Base-by-base conservation (phyloP, 768 basidiomycete species). In the Hericium erinaceus region DNA sequence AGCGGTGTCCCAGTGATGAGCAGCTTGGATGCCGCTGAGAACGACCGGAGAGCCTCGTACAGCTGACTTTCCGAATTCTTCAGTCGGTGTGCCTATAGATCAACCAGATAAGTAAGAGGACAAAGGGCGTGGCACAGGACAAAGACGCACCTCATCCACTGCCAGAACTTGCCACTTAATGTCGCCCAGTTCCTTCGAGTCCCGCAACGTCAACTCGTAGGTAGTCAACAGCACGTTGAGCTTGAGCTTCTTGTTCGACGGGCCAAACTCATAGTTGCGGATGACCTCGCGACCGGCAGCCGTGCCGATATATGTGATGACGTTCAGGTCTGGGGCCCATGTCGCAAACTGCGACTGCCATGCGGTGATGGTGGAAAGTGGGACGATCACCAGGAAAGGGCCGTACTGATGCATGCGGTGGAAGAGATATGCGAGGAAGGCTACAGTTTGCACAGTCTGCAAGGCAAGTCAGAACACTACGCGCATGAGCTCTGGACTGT, bases 41-140 rank as follows among this genome's bases (percentile, higher is more conserved):
- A 99, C 61, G 89, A 82, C 66, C 83, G 79, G 56, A 99, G 77
- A 4, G 95, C 95, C 68, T 98, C 93, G 71, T 98, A 98, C 55
- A 99, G 71, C 74, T 98, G 95, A 64, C 91, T 92, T 71, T 98
- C 97, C 56, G 90, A 92, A 72, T 99, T 98, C 78, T 99, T 99
- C 64, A 99, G 72, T 15, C 97, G 91, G 74, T 99, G 97, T 2
- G 97, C 95, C 89, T 92, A 64, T 8, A 33, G 24, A 56, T 39
- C 48, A 54, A 56, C 48, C 22, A 22, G 51, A 33, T 33, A 6
- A 33, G 33, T 33, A 33, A 33, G 8, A 33, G 33, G 33, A 33
- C 33, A 33, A 33, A 33, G 48, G 54, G 20, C 2, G 37, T 48
- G 46, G 57, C 55, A 38, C 38, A 52, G 52, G 50, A 37, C 46